Base-by-base conservation (phyloP, 2,329 filamentous ascomycete species). In the Aschersonia sp. region DNA sequence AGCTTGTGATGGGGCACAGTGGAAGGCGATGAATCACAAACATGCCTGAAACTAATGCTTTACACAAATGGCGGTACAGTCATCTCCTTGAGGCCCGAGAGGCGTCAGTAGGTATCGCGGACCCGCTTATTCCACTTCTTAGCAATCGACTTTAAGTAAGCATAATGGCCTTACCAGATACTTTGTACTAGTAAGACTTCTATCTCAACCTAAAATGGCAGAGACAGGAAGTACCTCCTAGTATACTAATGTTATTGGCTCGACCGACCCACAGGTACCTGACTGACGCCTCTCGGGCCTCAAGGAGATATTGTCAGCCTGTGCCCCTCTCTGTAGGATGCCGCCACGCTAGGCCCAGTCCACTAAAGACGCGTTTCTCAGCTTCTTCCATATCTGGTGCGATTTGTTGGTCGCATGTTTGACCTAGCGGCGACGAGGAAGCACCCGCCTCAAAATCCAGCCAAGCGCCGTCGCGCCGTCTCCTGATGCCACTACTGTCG, bases 401-500 rank as follows among this genome's bases (percentile, higher is more conserved):
- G 53, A 58, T 59, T 74, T 65, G 2, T 49, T 59, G 58, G 47
- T 58, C 73, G 9, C 29, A 12, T 12, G 30, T 8, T 29, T n/a
- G n/a, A 31, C 46, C 32, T 10, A 14, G 14, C n/a, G 31, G 14
- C 30, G 39, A n/a, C 6, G n/a, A 22, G 22, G 22, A 22, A 22
- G 4, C 30, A 29, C 22, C 30, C 29, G 45, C 42, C 29, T 81
- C 77, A 6, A 92, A 57, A 61, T 92, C 81, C n/a, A 90, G 76
- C 69, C 81, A 81, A 4, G 66, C 64, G 2, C 85, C 86, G 47
- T 80, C 78, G 7, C 58, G 62, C 7, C 81, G 71, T 56, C 79
- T 79, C 43, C 88, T 74, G 9, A 95, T 77, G 0, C 92, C 92
- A 57, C 86, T 94, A 52, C 85, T 92, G 60, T 96, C 89, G 59